Base-by-base conservation (phyloP, 225 moss, liverwort and hornwort genomes). In the Polytrichum commune region DNA sequence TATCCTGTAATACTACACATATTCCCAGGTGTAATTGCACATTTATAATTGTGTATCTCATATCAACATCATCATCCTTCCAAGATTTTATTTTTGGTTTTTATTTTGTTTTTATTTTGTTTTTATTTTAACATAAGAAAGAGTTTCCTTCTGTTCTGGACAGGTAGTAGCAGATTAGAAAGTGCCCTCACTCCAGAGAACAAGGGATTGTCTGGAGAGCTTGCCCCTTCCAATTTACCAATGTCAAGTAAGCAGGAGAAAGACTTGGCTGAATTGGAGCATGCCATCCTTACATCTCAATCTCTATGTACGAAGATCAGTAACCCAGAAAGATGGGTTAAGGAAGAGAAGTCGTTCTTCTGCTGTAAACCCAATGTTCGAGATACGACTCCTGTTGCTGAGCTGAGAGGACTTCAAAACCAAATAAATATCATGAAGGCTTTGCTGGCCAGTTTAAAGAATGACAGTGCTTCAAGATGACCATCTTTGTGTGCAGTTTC, bases 221-320 rank as follows among this genome's bases (percentile, higher is more conserved):
- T 65, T 55, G 71, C 80, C 46, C 72, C 81, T 26, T 57, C 73
- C 18, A 30, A 5, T 27, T 25, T 54, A 27, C 83, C 73, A 8
- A 22, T 27, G 64, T 71, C 10, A 27, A 79, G 64, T 5, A 78
- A 78, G 69, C 65, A 83, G 55, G 84, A 88, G 74, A 88, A 80
- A 22, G 79, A 84, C 29, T 26, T 92, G 30, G 84, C 76, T 6
- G 94, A 88, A 26, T 78, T 97, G 54, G 92, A 94, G 77, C 80
- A 83, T 76, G 94, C 92, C 62, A 84, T 94, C 29, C 86, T 70
- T 33, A 91, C 82, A 54, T 92, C 92, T 7, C 88, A 88, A 85
- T 81, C 69, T 20, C 78, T 94, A 38, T 96, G 93, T 75, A 79
- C 79, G n/a, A 86, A 82, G 60, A 84, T 87, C 9, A 62, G 74